A percentile compares a stretch with the other conserved stretches of the same genome.
Evolutionary conservation across 768 basidiomycete species (phyloP).

Genomic region (Krasilnikovozyma curviuscula): DNA sequence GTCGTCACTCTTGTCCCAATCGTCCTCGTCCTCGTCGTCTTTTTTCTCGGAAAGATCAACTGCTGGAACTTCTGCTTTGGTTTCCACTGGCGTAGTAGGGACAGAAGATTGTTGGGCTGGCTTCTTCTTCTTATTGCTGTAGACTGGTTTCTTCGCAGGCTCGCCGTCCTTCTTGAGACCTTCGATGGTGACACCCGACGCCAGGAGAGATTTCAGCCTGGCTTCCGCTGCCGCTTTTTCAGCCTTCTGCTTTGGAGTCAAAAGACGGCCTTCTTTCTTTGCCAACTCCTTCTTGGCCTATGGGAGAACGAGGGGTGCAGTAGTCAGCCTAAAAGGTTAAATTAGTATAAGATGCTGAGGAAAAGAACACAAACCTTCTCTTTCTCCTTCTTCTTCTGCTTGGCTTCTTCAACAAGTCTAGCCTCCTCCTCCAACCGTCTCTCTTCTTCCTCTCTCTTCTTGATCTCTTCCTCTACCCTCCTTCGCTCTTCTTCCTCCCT

Average conservation of each 20-base stretch:
- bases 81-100: conserved; percentile 37
- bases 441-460: conserved; percentile 77
- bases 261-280: conserved; percentile 78
- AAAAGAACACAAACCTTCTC: conserved; percentile 34
- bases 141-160: conserved; percentile 51
- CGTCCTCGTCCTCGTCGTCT: conserved; percentile 25
- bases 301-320: conserved; percentile 2
- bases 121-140: conserved; percentile 69
- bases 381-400: conserved; percentile 38
- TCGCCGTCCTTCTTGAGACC: conserved; percentile 49
- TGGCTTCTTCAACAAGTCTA: conserved; percentile 58
- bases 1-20: conserved; percentile 25
- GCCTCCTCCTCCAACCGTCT: conserved; percentile 56
- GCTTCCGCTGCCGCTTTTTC: conserved; percentile 79
- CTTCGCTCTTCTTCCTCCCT: conserved; percentile 63
- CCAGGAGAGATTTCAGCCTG: conserved; percentile 71
- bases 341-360: background rate
- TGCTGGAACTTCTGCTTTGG: conserved; percentile 31
- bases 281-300: conserved; percentile 74
- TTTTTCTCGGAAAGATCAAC: conserved; percentile 15
- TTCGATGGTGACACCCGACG: conserved; percentile 74
- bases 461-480: conserved; percentile 51
- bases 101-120: conserved; percentile 18
- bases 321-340: conserved; percentile 4
- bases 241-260: conserved; percentile 96